Evolutionary conservation across 192 early-diverging fungal species (phyloP), one percentile per base, ranked within the genome.

Genomic region (Backusella liffmaniae): DNA sequence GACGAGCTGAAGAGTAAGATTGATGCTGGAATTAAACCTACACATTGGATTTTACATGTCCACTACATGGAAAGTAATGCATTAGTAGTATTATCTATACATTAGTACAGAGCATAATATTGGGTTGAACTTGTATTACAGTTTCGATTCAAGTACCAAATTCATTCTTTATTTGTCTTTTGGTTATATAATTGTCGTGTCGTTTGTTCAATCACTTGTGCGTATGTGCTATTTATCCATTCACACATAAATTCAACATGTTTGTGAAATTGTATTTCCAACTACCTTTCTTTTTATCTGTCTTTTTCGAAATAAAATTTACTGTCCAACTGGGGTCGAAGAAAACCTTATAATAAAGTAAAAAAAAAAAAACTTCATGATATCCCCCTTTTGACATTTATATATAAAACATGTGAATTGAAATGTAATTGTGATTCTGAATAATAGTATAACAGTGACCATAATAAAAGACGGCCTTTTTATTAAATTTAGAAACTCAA

Each of bases 231-330:
- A 29, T 62, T 62, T 62, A 0, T 29, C 23, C 56, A 62, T 62
- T 62, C 26, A 29, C 56, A 59, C 21, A 62, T 29, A 62, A 62
- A 29, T 23, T 29, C 23, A 29, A 62, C 12, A 49, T 49, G 46
- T 62, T 29, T 62, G 56, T 62, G 56, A 62, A 26, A 62, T 62
- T 62, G 56, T 26, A 29, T 62, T 62, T 62, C 4, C 56, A 62
- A 62, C 56, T 29, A 62, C 23, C 23, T 62, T 62, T 23, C 26
- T 62, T 62, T 62, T 62, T 62, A 62, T 62, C 26, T 62, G 56
- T 62, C 56, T 29, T 29, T 62, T 62, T 62, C 56, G 26, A 62
- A 62, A 62, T 62, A 62, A 62, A 12, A 62, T 62, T 62, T 62
- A 23, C 23, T 62, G 56, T 62, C 21, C 56, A 62, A 62, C 56